Conservation (phyloP, 805 yeast species). For the Ogataea paradorogensis region DNA sequence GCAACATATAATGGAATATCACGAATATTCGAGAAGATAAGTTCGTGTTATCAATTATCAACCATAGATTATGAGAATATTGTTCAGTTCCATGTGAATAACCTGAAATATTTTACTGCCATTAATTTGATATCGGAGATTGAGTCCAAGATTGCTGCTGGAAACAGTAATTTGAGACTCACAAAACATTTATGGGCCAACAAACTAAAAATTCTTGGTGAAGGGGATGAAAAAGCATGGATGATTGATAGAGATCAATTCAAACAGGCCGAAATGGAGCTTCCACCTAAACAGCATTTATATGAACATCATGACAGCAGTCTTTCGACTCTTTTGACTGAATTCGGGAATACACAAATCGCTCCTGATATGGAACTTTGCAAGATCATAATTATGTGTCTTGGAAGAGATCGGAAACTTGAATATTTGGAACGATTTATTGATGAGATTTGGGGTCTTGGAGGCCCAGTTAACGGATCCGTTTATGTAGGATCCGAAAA, state of each 20-base stretch:
- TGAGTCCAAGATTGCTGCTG: conserved; percentile 15
- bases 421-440: conserved; percentile 26
- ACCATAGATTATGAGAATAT: conserved; percentile 28
- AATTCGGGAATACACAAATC: conserved; percentile 18
- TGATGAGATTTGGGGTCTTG: conserved; percentile 29
- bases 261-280: conserved; percentile 14
- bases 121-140: conserved; percentile 18
- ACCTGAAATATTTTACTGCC: conserved; percentile 20
- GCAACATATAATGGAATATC: conserved; percentile 8
- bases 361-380: conserved; percentile 24
- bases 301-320: conserved; percentile 16
- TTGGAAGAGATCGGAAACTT: conserved; percentile 29
- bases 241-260: conserved; percentile 21
- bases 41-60: conserved; percentile 4
- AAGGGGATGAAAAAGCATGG: conserved; percentile 27
- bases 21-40: conserved; percentile 7
- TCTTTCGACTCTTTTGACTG: conserved; percentile 16
- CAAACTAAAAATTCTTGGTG: conserved; percentile 25
- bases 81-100: conserved; percentile 19
- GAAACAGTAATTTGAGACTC: conserved; percentile 7
- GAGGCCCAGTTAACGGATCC: conserved; percentile 6
- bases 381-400: conserved; percentile 26
- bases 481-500: conserved; percentile 11
- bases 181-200: conserved; percentile 26
- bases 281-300: conserved; percentile 8